These are phyloP conservation scores for Mrakia hoshinonis DNA, from an alignment of 768 basidiomycete species.

Conservation along the genomic window DNA sequence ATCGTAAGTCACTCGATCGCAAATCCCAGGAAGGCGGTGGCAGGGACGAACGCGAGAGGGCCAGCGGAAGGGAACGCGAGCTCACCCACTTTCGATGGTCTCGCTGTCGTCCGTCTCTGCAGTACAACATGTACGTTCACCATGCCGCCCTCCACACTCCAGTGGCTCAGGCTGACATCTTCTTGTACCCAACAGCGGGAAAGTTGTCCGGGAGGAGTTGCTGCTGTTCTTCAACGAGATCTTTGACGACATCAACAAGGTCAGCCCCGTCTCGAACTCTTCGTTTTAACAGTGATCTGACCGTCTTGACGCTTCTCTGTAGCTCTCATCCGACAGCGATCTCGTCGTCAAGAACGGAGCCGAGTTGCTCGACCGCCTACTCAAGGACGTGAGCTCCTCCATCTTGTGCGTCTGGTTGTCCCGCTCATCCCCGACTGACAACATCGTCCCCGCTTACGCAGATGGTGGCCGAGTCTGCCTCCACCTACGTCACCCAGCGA, in stretches of 20 bases:
- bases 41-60: neutral
- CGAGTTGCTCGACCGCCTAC: constrained; percentile 87
- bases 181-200: constrained; percentile 31
- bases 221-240: constrained; percentile 96
- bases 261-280: constrained; percentile 40
- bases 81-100: neutral
- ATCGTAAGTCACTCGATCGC: constrained; percentile 40
- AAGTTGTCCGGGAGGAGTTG: constrained; percentile 91
- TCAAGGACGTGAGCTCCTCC: constrained; percentile 56
- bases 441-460: neutral
- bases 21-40: no score
- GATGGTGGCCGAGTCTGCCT: constrained; percentile 92
- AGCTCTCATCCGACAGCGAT: constrained; percentile 95
- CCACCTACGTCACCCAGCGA: neutral
- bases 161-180: neutral
- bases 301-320: neutral
- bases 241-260: constrained; percentile 95
- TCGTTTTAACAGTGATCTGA: neutral
- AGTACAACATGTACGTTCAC: constrained; percentile 63
- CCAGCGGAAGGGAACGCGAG: neutral
- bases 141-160: no score
- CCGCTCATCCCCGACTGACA: neutral
- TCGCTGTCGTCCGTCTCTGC: neutral
- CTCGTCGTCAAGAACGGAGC: constrained; percentile 96
- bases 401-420: neutral